Evolutionary conservation across 352 stramenopile genomes (phyloP), one percentile per base, ranked within the genome.

Genomic region (Phytophthora melonis): DNA sequence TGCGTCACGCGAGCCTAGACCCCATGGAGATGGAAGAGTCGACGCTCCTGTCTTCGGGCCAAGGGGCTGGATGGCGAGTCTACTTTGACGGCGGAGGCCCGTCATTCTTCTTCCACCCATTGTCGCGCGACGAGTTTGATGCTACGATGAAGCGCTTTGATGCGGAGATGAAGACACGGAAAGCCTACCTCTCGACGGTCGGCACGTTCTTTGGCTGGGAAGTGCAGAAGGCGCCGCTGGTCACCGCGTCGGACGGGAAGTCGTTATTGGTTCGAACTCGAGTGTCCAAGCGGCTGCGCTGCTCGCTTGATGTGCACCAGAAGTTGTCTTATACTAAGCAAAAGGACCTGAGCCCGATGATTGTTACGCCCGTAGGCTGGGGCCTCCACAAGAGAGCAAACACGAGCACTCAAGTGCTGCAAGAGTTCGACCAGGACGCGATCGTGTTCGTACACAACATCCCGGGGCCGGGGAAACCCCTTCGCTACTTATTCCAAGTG

Each of bases 101-200:
- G 34, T 70, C 70, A 0, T 83, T 83, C 57, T 70, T 70, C 59
- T 83, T 79, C 61, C 49, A 83, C 18, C 74, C 74, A 9, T 57
- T 80, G 21, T 57, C 66, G 2, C 56, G 57, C 11, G 23, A 66
- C 10, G 61, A 80, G 39, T 73, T 68, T 56, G 70, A 77, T 23
- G 45, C 25, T 7, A 58, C 45, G 2, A 72, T 75, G 58, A 14
- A 66, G 18, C 45, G 41, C 16, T 83, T 79, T 49, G 74, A 79
- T 18, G 11, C 27, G 4, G 41, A 71, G 4, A 59, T 74, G 18
- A 32, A 36, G 23, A 52, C 1, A 3, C 56, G 30, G 4, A 47
- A 55, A 41, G 6, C 47, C 27, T 63, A 11, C n/a, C 43, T 77
- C 3, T 58, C 47, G 39, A 34, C 50, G 5, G 61, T 67, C 13